Conservation (phyloP, 345 rosid species). For the Draba incana region DNA sequence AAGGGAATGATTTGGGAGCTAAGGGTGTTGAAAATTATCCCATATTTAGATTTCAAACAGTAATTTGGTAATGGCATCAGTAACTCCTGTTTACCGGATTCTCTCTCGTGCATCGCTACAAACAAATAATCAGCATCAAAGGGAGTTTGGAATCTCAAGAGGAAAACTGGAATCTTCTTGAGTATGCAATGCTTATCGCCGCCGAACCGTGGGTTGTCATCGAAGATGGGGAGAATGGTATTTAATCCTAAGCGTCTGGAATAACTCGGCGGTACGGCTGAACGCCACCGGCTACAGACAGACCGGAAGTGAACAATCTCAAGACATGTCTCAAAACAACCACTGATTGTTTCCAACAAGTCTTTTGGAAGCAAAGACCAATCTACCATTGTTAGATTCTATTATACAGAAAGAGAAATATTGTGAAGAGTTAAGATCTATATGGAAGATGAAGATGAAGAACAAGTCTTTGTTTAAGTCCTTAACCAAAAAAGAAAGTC, state of each 20-base stretch:
- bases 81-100: not conserved
- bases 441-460: not conserved
- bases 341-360: not conserved
- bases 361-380: conserved; percentile 17
- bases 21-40: not conserved
- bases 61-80: not conserved
- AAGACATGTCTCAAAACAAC: conserved; percentile 13
- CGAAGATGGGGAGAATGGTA: not conserved
- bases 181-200: not conserved
- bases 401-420: not conserved
- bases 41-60: not conserved
- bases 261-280: not conserved
- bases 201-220: not conserved
- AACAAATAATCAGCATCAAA: conserved; percentile 7
- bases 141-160: not conserved
- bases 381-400: conserved; percentile 1
- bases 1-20: conserved; percentile 11
- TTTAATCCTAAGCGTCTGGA: not conserved
- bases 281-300: conserved; percentile 17
- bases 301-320: conserved; percentile 22
- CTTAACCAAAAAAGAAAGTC: not conserved
- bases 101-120: not conserved
- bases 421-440: not conserved
- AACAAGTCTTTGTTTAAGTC: conserved; percentile 20
- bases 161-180: not conserved